A percentile compares a stretch with the other conserved stretches of the same genome.
These are phyloP conservation scores for Alternaria sp. DNA, from an alignment of 2,329 filamentous ascomycete species.

Conservation along the genomic window DNA sequence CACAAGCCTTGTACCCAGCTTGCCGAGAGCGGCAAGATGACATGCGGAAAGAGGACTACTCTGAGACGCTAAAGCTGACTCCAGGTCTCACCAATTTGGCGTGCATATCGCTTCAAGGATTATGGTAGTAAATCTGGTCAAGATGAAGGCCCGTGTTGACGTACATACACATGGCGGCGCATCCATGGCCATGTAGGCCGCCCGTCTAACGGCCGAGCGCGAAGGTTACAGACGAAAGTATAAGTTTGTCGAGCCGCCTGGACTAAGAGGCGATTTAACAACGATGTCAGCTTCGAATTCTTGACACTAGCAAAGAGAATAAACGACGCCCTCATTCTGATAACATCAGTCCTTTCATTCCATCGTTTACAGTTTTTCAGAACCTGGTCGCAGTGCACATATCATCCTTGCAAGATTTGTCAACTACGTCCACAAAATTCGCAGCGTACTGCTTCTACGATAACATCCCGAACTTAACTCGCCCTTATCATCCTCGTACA, in stretches of 20 bases:
- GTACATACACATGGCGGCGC: constrained; percentile 45
- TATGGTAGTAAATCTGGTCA: constrained; percentile 25
- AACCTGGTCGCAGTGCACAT: background rate
- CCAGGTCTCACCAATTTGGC: constrained; percentile 45
- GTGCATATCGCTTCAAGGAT: constrained; percentile 42
- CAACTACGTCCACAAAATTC: background rate
- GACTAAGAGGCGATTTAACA: constrained; percentile 23
- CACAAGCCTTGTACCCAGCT: constrained; percentile 39
- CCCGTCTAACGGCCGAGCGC: constrained; percentile 40
- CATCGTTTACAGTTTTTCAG: background rate
- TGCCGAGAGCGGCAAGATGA: constrained; percentile 35
- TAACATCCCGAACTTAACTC: background rate
- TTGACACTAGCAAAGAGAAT: constrained; percentile 9
- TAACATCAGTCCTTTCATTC: background rate
- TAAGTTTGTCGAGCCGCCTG: constrained; percentile 40
- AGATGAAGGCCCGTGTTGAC: constrained; percentile 34
- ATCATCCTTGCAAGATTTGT: background rate
- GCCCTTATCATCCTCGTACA: background rate
- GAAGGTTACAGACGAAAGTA: constrained; percentile 37
- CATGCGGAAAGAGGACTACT: constrained; percentile 31
- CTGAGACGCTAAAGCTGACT: constrained; percentile 40
- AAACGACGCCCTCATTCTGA: background rate
- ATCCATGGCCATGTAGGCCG: constrained; percentile 36
- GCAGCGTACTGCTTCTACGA: background rate
- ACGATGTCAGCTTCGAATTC: constrained; percentile 30